Base-by-base conservation (phyloP, 164 flowering plant species). In the Sextonia rubra region DNA sequence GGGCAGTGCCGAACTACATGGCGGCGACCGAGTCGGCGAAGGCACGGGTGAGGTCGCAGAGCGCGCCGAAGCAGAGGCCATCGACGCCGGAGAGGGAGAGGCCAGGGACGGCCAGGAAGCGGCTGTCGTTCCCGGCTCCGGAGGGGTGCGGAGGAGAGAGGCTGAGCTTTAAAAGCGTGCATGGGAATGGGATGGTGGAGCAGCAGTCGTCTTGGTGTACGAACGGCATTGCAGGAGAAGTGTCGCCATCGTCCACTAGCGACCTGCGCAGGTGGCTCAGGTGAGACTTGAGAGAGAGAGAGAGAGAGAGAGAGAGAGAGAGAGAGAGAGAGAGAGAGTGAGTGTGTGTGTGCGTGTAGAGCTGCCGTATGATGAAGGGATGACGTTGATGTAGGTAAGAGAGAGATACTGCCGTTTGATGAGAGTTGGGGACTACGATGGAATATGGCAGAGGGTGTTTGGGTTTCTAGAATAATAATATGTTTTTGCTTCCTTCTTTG, bases 1-100 rank as follows among this genome's bases (percentile, higher is more conserved):
- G 23, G 23, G 72, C 76, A 1, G 30, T 82, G 29, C 98, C 98
- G 0, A 94, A 84, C 77, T 94, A 94, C 81, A 94, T 94, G 98
- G 88, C 91, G 2, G 87, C 97, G 37, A 94, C 98, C 0, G 98
- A 85, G 69, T 94, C 98, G 2, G 94, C 98, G 20, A 87, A 84
- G 71, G 97, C 97, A 2, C 66, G 92, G 67, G 25, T 79, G 12
- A 81, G 98, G 63, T 87, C 96, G 56, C 77, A 75, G 69, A 75
- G 77, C 58, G 77, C 77, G 2, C 77, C 77, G 3, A 64, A 69
- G 22, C 77, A 75, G 70, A 70, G 74, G 77, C 77, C 73, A 4
- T 27, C 49, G 25, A 70, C 74, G 5, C 90, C 89, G 3, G 97
- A 89, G 72, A 82, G 88, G 65, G 94, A 90, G 2, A 75, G 78